Conservation (phyloP, 192 early-diverging fungal species). For the Dimargaris xerosporica region DNA sequence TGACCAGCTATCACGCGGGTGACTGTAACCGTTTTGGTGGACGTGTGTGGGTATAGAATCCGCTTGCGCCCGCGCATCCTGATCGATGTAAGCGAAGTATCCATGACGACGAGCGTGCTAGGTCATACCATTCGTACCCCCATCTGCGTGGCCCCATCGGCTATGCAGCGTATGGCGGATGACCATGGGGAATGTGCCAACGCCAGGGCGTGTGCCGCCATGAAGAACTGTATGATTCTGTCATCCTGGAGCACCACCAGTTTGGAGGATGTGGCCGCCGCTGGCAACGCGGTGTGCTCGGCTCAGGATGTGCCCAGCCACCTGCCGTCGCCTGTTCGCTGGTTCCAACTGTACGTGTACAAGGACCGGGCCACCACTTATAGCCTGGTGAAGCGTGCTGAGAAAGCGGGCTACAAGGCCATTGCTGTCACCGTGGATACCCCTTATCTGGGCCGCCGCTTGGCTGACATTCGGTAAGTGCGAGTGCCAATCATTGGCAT, state of each 20-base stretch:
- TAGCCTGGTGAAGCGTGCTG: constrained; percentile 52
- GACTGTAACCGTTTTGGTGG: too few relatives aligned
- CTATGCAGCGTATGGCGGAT: constrained; percentile 55
- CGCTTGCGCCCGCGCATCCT: constrained; percentile 52
- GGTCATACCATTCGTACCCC: constrained; percentile 42
- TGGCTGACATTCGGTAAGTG: constrained; percentile 37
- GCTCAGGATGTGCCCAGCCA: neutral
- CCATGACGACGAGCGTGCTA: constrained; percentile 42
- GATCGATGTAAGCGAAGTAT: constrained; percentile 49
- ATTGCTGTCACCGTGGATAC: constrained; percentile 42
- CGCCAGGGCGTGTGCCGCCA: constrained; percentile 34
- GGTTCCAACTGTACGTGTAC: constrained; percentile 80
- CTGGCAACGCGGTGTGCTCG: neutral
- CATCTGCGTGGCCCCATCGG: constrained; percentile 61
- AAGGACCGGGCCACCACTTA: constrained; percentile 44
- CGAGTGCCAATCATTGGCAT: too few relatives aligned
- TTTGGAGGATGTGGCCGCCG: constrained; percentile 42
- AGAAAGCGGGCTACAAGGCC: constrained; percentile 58
- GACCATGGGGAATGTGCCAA: constrained; percentile 49
- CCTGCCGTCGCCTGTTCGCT: constrained; percentile 24
- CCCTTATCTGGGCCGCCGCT: constrained; percentile 33
- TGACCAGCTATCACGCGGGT: too few relatives aligned
- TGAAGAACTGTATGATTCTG: constrained; percentile 29
- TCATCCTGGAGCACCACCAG: constrained; percentile 42
- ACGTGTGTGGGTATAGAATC: constrained; percentile 21